A percentile compares a stretch with the other conserved stretches of the same genome.
These are phyloP conservation scores for Plasmopara halstedii DNA, from an alignment of 352 stramenopile species.

Conservation along the genomic window DNA sequence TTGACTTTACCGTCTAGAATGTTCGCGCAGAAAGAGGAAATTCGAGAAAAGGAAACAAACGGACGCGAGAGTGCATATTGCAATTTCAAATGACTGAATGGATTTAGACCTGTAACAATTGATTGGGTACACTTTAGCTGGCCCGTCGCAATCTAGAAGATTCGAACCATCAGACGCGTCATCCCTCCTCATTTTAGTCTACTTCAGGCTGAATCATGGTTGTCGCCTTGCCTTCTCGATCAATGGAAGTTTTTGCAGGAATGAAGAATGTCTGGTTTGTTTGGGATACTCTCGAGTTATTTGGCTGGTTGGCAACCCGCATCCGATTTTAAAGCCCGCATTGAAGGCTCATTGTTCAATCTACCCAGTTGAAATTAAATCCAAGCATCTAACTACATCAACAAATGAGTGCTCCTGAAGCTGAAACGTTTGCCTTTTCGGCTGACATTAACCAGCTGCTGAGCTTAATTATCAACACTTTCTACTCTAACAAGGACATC, in stretches of 20 bases:
- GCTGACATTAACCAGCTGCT: conserved; percentile 99
- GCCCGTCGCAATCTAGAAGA: conserved; percentile 56
- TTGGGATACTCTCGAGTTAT: too few relatives aligned
- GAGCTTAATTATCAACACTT: conserved; percentile 97
- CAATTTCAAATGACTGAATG: not conserved
- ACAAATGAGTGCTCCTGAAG: conserved; percentile 72
- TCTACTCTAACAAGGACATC: conserved; percentile 99
- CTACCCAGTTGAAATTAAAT: conserved; percentile 30
- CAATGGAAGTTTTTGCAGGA: conserved; percentile 28
- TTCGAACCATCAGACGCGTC: conserved; percentile 33
- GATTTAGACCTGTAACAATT: conserved; percentile 10
- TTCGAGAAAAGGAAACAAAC: conserved; percentile 8
- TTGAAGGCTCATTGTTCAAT: conserved; percentile 46
- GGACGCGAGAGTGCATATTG: conserved; percentile 6
- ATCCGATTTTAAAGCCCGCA: not conserved
- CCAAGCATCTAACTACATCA: conserved; percentile 12
- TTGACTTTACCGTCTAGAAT: conserved; percentile 1
- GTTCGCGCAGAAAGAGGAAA: conserved; percentile 2
- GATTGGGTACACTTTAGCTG: conserved; percentile 5
- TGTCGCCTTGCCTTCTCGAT: conserved; percentile 24
- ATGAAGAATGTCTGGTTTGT: too few relatives aligned
- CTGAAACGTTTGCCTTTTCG: conserved; percentile 99
- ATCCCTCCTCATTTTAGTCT: not conserved
- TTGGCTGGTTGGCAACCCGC: conserved; percentile 19
- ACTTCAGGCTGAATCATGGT: not conserved